phyloP scores from a whole-genome alignment of 2,329 filamentous ascomycete species.

The Golovinomyces cichoracearum region DNA sequence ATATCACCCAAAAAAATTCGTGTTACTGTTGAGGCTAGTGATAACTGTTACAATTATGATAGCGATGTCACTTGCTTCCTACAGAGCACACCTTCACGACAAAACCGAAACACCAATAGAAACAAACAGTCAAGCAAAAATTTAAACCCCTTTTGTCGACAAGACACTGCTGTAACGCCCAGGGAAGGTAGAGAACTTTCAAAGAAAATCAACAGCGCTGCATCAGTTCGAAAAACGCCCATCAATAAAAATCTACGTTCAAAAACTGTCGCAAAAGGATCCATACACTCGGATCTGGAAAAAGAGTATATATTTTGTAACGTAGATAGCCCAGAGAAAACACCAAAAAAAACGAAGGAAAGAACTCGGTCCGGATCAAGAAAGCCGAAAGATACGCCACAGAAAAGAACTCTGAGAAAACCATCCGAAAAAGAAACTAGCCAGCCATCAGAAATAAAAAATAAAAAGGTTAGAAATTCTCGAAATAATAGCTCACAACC shows the following conservation, averaged over 20 bases:
- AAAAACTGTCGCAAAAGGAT: neutral
- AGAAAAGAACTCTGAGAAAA: neutral
- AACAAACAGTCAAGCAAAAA: too few relatives aligned
- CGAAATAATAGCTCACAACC: too few relatives aligned
- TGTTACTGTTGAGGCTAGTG: constrained; percentile 15
- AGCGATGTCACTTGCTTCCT: too few relatives aligned
- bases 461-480: too few relatives aligned
- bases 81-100: too few relatives aligned
- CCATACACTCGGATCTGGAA: too few relatives aligned
- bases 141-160: too few relatives aligned
- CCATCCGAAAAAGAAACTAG: neutral
- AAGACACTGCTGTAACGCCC: too few relatives aligned
- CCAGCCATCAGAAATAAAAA: too few relatives aligned
- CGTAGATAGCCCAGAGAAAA: constrained; percentile 6
- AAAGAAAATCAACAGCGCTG: neutral
- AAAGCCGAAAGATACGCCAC: constrained; percentile 4
- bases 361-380: constrained; percentile 11
- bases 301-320: constrained; percentile 11
- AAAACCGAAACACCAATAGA: too few relatives aligned
- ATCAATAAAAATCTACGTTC: neutral
- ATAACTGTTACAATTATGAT: constrained; percentile 10
- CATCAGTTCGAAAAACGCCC: neutral
- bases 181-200: neutral
- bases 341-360: constrained; percentile 6
- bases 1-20: constrained; percentile 15